Percentiles rank a stretch among this genome's conserved stretches.
Conservation (phyloP, 2,329 filamentous ascomycete genomes). For the Cryphonectria japonica region DNA sequence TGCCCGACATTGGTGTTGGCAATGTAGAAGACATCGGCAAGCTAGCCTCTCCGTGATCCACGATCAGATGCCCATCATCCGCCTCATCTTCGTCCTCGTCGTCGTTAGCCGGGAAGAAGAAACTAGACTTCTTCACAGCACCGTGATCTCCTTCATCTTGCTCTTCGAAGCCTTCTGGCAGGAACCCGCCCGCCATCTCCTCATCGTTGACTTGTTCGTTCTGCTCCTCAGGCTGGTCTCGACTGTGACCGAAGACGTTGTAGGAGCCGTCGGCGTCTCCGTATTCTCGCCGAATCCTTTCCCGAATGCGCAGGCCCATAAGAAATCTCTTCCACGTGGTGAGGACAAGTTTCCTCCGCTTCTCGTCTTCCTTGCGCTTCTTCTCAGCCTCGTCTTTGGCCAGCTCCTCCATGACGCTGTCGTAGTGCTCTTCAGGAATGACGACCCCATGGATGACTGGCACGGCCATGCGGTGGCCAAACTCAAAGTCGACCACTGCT, state of each 20-base stretch:
- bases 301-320: constrained; percentile 80
- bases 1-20: constrained; percentile 7
- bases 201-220: constrained; percentile 42
- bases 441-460: constrained; percentile 91
- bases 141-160: constrained; percentile 45
- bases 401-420: constrained; percentile 76
- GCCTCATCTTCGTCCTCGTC: constrained; percentile 42
- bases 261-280: constrained; percentile 58
- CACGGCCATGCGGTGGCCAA: constrained; percentile 91
- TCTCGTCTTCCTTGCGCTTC: constrained; percentile 79
- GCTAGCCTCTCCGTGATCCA: constrained; percentile 43
- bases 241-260: constrained; percentile 59
- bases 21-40: constrained; percentile 28
- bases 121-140: constrained; percentile 44
- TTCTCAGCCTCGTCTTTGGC: constrained; percentile 76
- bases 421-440: constrained; percentile 78
- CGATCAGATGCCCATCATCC: constrained; percentile 38
- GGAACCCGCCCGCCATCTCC: constrained; percentile 63
- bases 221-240: constrained; percentile 38
- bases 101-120: constrained; percentile 51
- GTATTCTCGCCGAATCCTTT: constrained; percentile 78
- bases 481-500: constrained; percentile 95
- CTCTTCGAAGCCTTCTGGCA: constrained; percentile 60
- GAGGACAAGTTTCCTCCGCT: constrained; percentile 74
- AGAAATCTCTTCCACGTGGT: constrained; percentile 85